A percentile compares a stretch with the other conserved stretches of the same genome.
These are phyloP conservation scores for Metschnikowia lunata DNA, from an alignment of 805 yeast genomes.

Conservation along the genomic window DNA sequence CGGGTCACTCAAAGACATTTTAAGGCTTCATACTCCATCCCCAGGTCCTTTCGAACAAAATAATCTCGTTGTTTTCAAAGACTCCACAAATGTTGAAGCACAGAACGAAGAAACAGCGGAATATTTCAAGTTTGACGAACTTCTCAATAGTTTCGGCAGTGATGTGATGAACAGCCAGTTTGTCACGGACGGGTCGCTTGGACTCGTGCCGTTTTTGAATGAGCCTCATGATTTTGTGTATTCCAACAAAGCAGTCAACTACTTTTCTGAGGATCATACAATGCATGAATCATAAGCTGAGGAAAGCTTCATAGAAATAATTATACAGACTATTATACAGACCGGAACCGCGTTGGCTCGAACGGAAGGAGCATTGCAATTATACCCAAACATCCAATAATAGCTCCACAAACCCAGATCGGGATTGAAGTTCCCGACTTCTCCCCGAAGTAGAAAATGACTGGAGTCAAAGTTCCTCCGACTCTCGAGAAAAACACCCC, in stretches of 20 bases:
- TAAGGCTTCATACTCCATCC: background rate
- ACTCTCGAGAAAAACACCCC: conserved; percentile 29
- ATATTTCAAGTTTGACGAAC: conserved; percentile 4
- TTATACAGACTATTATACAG: too few species aligned
- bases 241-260: background rate
- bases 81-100: background rate
- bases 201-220: conserved; percentile 59
- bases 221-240: conserved; percentile 6
- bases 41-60: background rate
- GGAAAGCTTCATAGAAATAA: too few species aligned
- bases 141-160: conserved; percentile 23
- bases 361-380: conserved; percentile 31
- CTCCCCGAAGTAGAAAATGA: conserved; percentile 29
- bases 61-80: background rate
- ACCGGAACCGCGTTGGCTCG: conserved; percentile 31
- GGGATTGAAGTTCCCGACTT: conserved; percentile 22
- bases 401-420: conserved; percentile 35
- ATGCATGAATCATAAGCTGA: background rate
- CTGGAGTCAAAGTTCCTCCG: conserved; percentile 29
- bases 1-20: background rate
- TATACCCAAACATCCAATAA: conserved; percentile 29
- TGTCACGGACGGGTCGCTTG: conserved; percentile 80
- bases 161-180: conserved; percentile 44
- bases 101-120: background rate
- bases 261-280: background rate